Evolutionary conservation across 2,329 filamentous ascomycete species (phyloP).

Genomic region (Trichophyton schoenleinii): DNA sequence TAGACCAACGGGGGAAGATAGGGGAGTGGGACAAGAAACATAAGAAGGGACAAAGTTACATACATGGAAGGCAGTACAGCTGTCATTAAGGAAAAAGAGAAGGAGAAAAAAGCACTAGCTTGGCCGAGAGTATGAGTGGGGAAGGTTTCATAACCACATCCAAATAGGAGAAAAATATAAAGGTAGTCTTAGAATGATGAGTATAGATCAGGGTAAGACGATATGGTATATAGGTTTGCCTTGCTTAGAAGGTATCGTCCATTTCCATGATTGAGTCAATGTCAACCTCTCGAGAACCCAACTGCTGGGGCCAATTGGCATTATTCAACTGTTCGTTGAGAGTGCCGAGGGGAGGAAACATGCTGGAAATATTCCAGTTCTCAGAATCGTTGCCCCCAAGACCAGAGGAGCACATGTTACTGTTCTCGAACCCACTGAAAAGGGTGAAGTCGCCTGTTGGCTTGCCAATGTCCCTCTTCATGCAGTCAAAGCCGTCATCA

Average conservation of each 20-base stretch:
- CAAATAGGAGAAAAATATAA: not conserved
- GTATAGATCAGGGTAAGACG: not conserved
- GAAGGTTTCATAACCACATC: constrained; percentile 1
- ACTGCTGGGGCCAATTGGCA: not conserved
- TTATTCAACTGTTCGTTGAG: not conserved
- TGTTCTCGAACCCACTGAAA: not conserved
- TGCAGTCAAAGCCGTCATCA: constrained; percentile 14
- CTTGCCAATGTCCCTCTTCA: constrained; percentile 10
- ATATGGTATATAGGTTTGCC: not conserved
- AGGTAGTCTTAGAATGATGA: not conserved
- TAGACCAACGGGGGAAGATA: not conserved
- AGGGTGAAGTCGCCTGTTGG: constrained; percentile 20
- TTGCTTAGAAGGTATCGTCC: not conserved
- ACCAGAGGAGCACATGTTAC: not conserved
- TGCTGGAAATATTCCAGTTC: not conserved
- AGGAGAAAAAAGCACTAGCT: not conserved
- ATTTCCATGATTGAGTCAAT: constrained; percentile 1
- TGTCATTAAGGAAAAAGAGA: not conserved
- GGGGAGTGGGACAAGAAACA: not conserved
- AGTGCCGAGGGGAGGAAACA: constrained; percentile 1
- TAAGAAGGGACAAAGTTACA: not conserved
- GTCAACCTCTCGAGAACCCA: not conserved
- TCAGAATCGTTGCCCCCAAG: not conserved
- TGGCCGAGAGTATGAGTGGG: not conserved
- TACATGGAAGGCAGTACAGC: not conserved